Evolutionary conservation across 2,329 filamentous ascomycete species (phyloP).

Genomic region (Pseudocercospora pini-densiflorae): DNA sequence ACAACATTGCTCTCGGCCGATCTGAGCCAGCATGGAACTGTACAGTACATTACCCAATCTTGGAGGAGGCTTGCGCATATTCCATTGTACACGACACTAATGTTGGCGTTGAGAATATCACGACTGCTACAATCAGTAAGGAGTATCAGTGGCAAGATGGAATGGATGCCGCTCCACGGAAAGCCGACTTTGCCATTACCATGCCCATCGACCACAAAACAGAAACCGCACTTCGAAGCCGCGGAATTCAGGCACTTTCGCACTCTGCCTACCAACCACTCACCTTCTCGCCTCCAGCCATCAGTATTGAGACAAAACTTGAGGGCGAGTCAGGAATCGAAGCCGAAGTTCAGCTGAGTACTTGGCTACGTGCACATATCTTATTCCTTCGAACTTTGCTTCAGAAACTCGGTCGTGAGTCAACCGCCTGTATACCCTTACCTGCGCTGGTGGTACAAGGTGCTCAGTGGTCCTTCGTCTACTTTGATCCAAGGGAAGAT

Average conservation of each 20-base stretch:
- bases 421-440: not conserved
- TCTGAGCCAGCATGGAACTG: constrained; percentile 10
- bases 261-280: not conserved
- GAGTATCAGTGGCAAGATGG: not conserved
- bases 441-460: constrained; percentile 3
- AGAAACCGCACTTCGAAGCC: not conserved
- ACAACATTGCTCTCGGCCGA: not conserved
- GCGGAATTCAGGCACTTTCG: not conserved
- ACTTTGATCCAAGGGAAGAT: not conserved
- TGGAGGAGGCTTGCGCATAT: not conserved
- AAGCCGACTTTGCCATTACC: not conserved
- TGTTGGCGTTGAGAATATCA: constrained; percentile 6
- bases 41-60: constrained; percentile 6
- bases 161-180: not conserved
- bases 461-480: not conserved
- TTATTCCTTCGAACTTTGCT: not conserved
- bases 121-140: constrained; percentile 9
- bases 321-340: not conserved
- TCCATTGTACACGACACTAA: not conserved
- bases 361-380: constrained; percentile 1
- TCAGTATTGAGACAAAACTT: not conserved
- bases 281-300: not conserved
- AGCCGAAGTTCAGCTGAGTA: not conserved
- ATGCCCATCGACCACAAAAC: not conserved
- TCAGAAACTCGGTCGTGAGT: not conserved